Percentiles rank a stretch among this genome's conserved stretches.
Evolutionary conservation across 2,329 filamentous ascomycete genomes (phyloP).

Genomic region (Sclerotinia borealis): DNA sequence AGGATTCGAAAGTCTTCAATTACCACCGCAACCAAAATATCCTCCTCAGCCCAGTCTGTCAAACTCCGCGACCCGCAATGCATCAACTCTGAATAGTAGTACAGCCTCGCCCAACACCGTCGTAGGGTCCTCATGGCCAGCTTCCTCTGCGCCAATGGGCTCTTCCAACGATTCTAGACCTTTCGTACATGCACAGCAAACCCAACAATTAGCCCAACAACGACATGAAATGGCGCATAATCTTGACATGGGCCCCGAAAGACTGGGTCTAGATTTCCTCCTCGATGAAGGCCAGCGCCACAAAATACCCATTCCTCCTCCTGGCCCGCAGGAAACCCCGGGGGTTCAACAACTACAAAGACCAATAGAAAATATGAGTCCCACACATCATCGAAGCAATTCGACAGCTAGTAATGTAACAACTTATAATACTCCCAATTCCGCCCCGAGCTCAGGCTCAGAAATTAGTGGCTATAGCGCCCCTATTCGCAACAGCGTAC

Average conservation of each 20-base stretch:
- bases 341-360: constrained; percentile 19
- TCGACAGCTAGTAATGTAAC: constrained; percentile 20
- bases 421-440: constrained; percentile 24
- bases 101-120: constrained; percentile 35
- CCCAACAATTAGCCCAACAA: constrained; percentile 37
- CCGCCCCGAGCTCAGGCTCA: constrained; percentile 25
- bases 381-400: constrained; percentile 22
- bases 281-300: constrained; percentile 54
- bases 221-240: constrained; percentile 46
- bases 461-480: constrained; percentile 22
- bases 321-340: constrained; percentile 31
- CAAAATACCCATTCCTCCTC: constrained; percentile 43
- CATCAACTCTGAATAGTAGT: constrained; percentile 39
- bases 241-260: constrained; percentile 57
- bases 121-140: constrained; percentile 27
- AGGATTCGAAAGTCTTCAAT: constrained; percentile 21
- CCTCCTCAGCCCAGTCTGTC: constrained; percentile 29
- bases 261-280: constrained; percentile 67
- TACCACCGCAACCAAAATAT: constrained; percentile 19
- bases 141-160: constrained; percentile 28
- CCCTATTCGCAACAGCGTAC: constrained; percentile 51
- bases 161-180: constrained; percentile 26
- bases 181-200: constrained; percentile 30
- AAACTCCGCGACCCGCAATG: constrained; percentile 31
- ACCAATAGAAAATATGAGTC: constrained; percentile 17